Percentiles rank a stretch among this genome's conserved stretches.
phyloP scores from a whole-genome alignment of 2,329 filamentous ascomycete species.

The Pyrenophora teres region DNA sequence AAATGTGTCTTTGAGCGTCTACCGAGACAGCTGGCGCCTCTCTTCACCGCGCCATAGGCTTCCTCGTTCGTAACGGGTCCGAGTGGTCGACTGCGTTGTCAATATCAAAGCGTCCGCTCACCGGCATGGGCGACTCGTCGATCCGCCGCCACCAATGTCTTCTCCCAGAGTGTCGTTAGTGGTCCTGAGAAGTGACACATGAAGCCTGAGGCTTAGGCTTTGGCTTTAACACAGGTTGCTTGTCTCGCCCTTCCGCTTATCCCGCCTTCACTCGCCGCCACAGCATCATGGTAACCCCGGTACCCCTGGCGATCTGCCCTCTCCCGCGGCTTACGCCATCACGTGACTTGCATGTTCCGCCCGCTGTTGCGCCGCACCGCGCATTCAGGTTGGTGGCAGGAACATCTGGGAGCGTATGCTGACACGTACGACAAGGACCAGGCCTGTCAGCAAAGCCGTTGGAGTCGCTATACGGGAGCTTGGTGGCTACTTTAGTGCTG shows the following conservation, averaged over 20 bases:
- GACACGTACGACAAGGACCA: constrained; percentile 28
- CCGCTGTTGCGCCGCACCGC: constrained; percentile 13
- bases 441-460: constrained; percentile 13
- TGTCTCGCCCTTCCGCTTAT: constrained; percentile 1
- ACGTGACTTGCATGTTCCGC: constrained; percentile 10
- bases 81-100: background rate
- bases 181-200: background rate
- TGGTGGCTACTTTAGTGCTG: constrained; percentile 11
- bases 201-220: background rate
- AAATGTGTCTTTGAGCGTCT: background rate
- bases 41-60: background rate
- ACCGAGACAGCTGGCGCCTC: background rate
- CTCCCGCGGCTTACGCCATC: constrained; percentile 14
- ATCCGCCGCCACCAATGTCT: too few relatives aligned
- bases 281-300: background rate
- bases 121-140: background rate
- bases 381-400: constrained; percentile 12
- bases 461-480: constrained; percentile 4
- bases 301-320: constrained; percentile 20
- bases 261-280: constrained; percentile 3
- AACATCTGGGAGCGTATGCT: constrained; percentile 22
- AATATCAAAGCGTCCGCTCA: background rate
- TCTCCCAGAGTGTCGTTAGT: too few relatives aligned
- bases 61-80: too few relatives aligned
- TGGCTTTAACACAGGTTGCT: constrained; percentile 2